Evolutionary conservation across 768 basidiomycete genomes (phyloP).

Genomic region (Arthromyces matolae): DNA sequence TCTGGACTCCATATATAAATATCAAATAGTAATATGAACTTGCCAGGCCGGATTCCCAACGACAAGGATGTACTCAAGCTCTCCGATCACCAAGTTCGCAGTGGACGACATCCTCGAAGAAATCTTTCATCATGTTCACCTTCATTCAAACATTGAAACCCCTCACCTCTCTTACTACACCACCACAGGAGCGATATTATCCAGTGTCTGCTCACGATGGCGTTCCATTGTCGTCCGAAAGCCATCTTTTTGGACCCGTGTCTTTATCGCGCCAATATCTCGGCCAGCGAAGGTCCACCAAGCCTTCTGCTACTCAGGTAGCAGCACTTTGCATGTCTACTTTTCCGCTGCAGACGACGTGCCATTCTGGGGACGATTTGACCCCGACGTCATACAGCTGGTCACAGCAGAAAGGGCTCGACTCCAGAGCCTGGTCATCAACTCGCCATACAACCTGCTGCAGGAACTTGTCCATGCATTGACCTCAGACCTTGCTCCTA

Average conservation of each 20-base stretch:
- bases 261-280: not conserved
- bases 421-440: not conserved
- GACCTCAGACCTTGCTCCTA: too few relatives aligned
- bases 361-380: too few relatives aligned
- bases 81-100: not conserved
- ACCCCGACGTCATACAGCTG: not conserved
- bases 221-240: not conserved
- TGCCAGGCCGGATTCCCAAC: too few relatives aligned
- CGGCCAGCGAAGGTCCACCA: not conserved
- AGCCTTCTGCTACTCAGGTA: too few relatives aligned
- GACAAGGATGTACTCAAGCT: too few relatives aligned
- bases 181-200: not conserved
- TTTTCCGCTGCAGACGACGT: too few relatives aligned
- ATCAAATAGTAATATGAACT: too few relatives aligned
- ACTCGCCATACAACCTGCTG: not conserved
- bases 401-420: not conserved
- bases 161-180: not conserved
- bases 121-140: not conserved
- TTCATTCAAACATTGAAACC: not conserved
- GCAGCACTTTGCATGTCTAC: too few relatives aligned
- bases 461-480: too few relatives aligned
- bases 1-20: too few relatives aligned
- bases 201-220: not conserved
- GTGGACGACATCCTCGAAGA: not conserved
- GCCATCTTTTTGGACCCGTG: not conserved